Percentiles rank a stretch among this genome's conserved stretches.
phyloP scores from a whole-genome alignment of 208 protist genomes.

The Crithidia sp. region DNA sequence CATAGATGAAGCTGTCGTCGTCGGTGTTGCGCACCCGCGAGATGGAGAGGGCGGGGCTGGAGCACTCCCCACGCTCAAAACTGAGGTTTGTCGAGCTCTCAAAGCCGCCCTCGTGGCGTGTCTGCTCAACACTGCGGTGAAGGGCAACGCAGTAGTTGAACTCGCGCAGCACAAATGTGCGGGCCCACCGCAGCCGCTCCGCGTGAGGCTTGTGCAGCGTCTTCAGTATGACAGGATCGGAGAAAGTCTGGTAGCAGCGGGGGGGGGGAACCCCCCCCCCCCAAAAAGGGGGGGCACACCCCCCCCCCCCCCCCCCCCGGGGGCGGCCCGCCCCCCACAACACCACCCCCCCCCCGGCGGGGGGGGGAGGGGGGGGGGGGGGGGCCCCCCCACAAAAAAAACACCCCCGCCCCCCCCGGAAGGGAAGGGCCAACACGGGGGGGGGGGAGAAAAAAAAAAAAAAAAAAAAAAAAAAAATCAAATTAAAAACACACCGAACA shows the following conservation, averaged over 20 bases:
- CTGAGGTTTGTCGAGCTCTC: constrained; percentile 23
- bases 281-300: no score
- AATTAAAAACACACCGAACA: not conserved
- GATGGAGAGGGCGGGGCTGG: constrained; percentile 1
- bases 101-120: constrained; percentile 23
- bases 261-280: no score
- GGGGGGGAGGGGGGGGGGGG: no score
- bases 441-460: no score
- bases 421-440: no score
- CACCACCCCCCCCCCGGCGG: no score
- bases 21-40: constrained; percentile 17
- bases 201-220: constrained; percentile 46
- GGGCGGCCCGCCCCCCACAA: no score
- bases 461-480: no score
- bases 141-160: constrained; percentile 77
- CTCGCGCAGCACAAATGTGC: constrained; percentile 65
- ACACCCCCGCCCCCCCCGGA: no score
- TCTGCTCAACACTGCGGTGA: constrained; percentile 39
- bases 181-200: constrained; percentile 55
- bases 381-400: no score
- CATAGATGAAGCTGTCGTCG: constrained; percentile 25
- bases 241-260: constrained; percentile 65
- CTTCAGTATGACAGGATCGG: constrained; percentile 44
- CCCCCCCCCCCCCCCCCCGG: no score
- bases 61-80: constrained; percentile 11